Base-by-base conservation (phyloP, 2,329 filamentous ascomycete species). In the Fusarium sp. region DNA sequence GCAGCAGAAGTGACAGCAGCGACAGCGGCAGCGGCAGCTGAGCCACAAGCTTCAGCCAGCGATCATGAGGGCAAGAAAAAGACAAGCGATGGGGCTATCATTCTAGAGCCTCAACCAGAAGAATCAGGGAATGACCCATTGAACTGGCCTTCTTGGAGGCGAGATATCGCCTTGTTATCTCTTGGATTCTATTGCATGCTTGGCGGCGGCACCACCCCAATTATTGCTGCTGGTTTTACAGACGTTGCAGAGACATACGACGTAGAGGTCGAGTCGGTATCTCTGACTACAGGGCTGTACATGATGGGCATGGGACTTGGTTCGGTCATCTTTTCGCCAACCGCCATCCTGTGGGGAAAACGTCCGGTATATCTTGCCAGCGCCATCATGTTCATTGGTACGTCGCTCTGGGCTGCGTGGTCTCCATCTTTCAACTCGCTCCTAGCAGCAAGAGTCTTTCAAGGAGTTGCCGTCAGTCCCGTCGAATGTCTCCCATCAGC, bases 261-360 rank as follows among this genome's bases (percentile, higher is more conserved):
- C 63, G 88, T 97, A 22, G 84, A 88, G 0, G 88, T 92, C 17
- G 87, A 93, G 31, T 81, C 87, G 52, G 94, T 98, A 6, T 91
- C 95, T 4, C 84, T 97, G 59, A 98, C 95, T 0, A 97, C 95
- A 0, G 95, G 95, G 1, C 82, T 98, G 15, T 98, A 94, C 81
- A 98, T 98, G 95, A 86, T 97, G 87, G 96, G 96, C 0, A 82
- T 98, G 39, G 95, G 95, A 2, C 74, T 98, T 2, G 95, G 95
- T 3, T 94, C 90, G 18, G 90, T 98, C 8, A 76, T 98, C 53
- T 91, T 92, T 74, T 96, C 93, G 0, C 96, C 95, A 0, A 98
- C 95, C 0, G 95, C 95, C 31, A 98, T 98, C 65, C 78, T 98
- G 1, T 98, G 83, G 63, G 96, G 95, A 2, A 98, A 98, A 80